These are phyloP conservation scores for Leishmania guyanensis DNA, from an alignment of 208 protist species.

Conservation along the genomic window DNA sequence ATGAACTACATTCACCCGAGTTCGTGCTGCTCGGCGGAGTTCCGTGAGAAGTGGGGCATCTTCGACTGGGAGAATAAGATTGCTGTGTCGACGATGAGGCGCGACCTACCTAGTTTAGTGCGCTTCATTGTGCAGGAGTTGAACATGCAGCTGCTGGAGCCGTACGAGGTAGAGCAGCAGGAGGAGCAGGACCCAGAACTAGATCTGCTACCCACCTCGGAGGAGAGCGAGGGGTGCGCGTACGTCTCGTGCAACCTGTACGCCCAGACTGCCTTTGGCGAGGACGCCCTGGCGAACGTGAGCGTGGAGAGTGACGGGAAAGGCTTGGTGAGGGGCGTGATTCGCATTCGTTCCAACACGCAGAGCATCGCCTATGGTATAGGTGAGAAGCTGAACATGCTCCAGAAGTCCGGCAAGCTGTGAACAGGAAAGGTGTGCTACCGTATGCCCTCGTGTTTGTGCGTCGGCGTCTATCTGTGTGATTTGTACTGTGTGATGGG, in stretches of 20 bases:
- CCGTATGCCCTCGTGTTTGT: neutral
- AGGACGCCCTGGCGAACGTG: slow-evolving; percentile 98
- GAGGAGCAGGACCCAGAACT: slow-evolving; percentile 38
- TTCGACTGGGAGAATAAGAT: slow-evolving; percentile 99
- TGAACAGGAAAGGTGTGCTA: neutral
- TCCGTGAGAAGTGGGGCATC: slow-evolving; percentile 97
- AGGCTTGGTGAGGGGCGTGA: slow-evolving; percentile 93
- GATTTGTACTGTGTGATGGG: too few relatives aligned
- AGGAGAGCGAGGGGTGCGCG: slow-evolving; percentile 80
- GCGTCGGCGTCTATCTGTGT: neutral
- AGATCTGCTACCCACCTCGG: slow-evolving; percentile 40
- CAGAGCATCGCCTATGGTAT: slow-evolving; percentile 98
- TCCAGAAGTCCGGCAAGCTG: slow-evolving; percentile 47
- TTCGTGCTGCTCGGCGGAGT: slow-evolving; percentile 85
- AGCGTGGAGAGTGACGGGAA: slow-evolving; percentile 69
- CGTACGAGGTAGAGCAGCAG: slow-evolving; percentile 36
- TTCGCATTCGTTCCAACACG: slow-evolving; percentile 97
- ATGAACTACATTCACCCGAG: slow-evolving; percentile 98
- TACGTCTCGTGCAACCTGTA: slow-evolving; percentile 98
- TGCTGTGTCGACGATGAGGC: slow-evolving; percentile 85
- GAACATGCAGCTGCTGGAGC: slow-evolving; percentile 94
- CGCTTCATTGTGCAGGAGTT: slow-evolving; percentile 90
- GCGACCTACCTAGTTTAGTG: slow-evolving; percentile 89
- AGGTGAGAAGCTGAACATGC: slow-evolving; percentile 95
- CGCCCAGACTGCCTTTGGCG: slow-evolving; percentile 96